Percentiles rank a stretch among this genome's conserved stretches.
phyloP scores from a whole-genome alignment of 2,329 filamentous ascomycete genomes.

The Cercospora zeae-maydis region DNA sequence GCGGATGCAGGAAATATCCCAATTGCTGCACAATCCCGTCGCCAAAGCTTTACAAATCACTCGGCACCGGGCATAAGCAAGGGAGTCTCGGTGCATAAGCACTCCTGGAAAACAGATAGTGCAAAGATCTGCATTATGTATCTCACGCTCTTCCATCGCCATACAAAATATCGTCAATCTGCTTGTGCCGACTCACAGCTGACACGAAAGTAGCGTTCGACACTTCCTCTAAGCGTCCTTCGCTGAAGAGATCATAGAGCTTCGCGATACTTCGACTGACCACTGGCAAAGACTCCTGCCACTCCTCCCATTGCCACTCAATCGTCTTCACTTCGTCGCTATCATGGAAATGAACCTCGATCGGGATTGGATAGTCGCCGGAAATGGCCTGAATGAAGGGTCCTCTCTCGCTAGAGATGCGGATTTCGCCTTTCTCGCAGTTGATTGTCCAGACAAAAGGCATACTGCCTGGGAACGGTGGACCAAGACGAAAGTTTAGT shows the following conservation, averaged over 20 bases:
- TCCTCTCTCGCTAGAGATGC: constrained; percentile 19
- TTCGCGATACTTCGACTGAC: constrained; percentile 27
- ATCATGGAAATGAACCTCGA: constrained; percentile 30
- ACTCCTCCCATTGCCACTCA: constrained; percentile 43
- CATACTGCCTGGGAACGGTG: constrained; percentile 25
- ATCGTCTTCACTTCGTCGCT: constrained; percentile 33
- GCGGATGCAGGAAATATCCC: not conserved
- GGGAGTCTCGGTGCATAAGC: not conserved
- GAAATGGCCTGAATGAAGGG: constrained; percentile 21
- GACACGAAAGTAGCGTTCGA: constrained; percentile 41
- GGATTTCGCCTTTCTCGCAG: constrained; percentile 28
- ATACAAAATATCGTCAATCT: constrained; percentile 39
- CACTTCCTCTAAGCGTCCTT: constrained; percentile 26
- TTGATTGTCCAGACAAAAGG: constrained; percentile 29
- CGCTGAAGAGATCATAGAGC: constrained; percentile 35
- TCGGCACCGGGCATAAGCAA: not conserved
- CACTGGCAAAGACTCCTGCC: constrained; percentile 32
- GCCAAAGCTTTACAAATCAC: not conserved
- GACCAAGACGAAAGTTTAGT: constrained; percentile 21
- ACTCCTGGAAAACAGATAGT: not conserved
- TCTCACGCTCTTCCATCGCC: not conserved
- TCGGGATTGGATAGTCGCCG: constrained; percentile 22
- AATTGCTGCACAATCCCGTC: not conserved
- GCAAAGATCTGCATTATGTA: not conserved
- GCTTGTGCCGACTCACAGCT: constrained; percentile 48